Percentiles rank a stretch among this genome's conserved stretches.
phyloP scores from a whole-genome alignment of 768 basidiomycete species.

The Rhizopogon salebrosus region DNA sequence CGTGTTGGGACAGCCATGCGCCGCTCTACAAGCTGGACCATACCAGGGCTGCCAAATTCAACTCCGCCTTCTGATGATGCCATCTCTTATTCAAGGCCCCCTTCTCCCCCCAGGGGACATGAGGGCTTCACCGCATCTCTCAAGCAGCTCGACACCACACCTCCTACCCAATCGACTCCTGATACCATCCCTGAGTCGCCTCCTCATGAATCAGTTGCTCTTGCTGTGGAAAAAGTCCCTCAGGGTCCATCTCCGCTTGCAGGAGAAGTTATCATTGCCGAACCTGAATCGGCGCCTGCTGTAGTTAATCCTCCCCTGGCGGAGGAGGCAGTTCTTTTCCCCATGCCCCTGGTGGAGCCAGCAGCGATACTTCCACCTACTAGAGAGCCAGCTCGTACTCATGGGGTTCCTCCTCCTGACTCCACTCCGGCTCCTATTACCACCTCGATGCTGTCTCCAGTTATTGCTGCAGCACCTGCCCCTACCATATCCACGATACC shows the following conservation, averaged over 20 bases:
- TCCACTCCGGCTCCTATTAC: neutral
- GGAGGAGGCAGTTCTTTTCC: constrained; percentile 34
- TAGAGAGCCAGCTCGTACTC: neutral
- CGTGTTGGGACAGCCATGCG: constrained; percentile 59
- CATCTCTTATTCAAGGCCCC: constrained; percentile 18
- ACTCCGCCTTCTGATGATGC: constrained; percentile 23
- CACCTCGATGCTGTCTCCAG: too few species aligned
- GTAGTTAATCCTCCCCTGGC: constrained; percentile 10
- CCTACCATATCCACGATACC: constrained; percentile 15
- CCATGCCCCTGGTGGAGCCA: constrained; percentile 46
- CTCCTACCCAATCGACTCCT: constrained; percentile 24
- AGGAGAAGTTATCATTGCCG: constrained; percentile 21
- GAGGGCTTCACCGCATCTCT: constrained; percentile 24
- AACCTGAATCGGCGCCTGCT: constrained; percentile 9
- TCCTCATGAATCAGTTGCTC: constrained; percentile 46
- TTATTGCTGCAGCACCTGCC: too few species aligned
- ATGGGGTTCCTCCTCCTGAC: neutral
- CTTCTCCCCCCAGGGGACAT: constrained; percentile 24
- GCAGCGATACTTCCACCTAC: constrained; percentile 27
- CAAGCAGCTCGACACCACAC: constrained; percentile 29
- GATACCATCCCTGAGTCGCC: constrained; percentile 73
- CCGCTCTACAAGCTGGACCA: constrained; percentile 52
- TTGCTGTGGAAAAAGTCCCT: constrained; percentile 24
- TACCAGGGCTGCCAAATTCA: constrained; percentile 31
- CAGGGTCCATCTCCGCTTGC: constrained; percentile 41